Conservation (phyloP, 495 filamentous ascomycete genomes). For the Aspergillus affinis region DNA sequence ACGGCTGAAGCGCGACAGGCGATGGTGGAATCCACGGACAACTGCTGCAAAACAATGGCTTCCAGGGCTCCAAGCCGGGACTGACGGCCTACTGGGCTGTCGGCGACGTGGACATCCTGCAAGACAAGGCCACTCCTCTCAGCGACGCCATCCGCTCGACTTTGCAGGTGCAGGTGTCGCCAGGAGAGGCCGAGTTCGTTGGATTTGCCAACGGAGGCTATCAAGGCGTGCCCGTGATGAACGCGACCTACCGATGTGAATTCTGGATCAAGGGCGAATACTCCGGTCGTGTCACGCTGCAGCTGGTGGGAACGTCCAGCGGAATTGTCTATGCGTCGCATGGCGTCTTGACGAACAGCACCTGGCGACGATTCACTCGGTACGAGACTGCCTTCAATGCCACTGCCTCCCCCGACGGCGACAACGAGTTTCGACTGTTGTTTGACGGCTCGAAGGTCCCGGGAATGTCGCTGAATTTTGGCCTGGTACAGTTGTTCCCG, state of each 20-base stretch:
- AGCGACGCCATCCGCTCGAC: constrained; percentile 54
- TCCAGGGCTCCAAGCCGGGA: constrained; percentile 53
- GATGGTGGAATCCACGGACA: constrained; percentile 79
- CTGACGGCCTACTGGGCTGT: constrained; percentile 57
- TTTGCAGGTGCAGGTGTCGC: constrained; percentile 50
- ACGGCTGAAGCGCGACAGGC: constrained; percentile 14
- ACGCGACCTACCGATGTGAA: constrained; percentile 47
- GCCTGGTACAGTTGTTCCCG: constrained; percentile 65
- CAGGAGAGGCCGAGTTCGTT: constrained; percentile 36
- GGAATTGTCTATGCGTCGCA: constrained; percentile 36
- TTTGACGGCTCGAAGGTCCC: constrained; percentile 50
- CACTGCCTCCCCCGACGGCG: constrained; percentile 53
- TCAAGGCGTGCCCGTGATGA: constrained; percentile 58
- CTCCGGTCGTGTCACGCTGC: constrained; percentile 25
- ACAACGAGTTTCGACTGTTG: constrained; percentile 65
- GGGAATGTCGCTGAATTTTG: constrained; percentile 56
- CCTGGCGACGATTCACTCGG: constrained; percentile 26
- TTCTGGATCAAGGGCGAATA: constrained; percentile 57
- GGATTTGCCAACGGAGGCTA: constrained; percentile 62
- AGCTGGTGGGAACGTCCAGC: constrained; percentile 34
- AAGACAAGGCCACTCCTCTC: constrained; percentile 54
- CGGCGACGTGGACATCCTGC: constrained; percentile 46
- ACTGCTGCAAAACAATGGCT: constrained; percentile 71
- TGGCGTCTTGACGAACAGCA: constrained; percentile 34
- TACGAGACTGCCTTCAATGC: constrained; percentile 37